Evolutionary conservation across 495 filamentous ascomycete genomes (phyloP).

Genomic region (Physcia stellaris): DNA sequence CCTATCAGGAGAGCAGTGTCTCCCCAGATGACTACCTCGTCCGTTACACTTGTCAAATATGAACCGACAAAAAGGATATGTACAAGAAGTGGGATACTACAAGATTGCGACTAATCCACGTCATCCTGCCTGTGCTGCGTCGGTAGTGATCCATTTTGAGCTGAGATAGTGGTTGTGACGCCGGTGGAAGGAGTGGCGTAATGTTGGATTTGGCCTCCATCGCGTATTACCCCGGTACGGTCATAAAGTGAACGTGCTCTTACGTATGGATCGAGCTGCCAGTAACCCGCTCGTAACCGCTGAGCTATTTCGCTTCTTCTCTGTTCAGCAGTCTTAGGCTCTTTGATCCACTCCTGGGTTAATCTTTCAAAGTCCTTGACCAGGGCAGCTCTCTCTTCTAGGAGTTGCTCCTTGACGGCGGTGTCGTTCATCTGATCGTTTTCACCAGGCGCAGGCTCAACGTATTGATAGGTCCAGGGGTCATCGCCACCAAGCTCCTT

Average conservation of each 20-base stretch:
- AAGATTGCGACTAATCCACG: conserved; percentile 31
- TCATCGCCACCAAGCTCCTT: conserved; percentile 74
- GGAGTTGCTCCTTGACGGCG: conserved; percentile 46
- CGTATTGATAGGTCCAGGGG: conserved; percentile 66
- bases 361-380: conserved; percentile 52
- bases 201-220: conserved; percentile 53
- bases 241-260: conserved; percentile 64
- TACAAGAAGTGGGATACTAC: neutral
- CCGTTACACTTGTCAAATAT: too few species aligned
- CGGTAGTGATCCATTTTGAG: conserved; percentile 14
- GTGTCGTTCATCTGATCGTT: conserved; percentile 59
- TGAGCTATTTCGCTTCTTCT: conserved; percentile 41
- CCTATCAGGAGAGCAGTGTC: too few species aligned
- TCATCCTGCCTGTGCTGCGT: conserved; percentile 35
- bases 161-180: too few species aligned
- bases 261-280: conserved; percentile 66
- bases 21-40: too few species aligned
- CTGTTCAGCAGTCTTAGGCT: conserved; percentile 21
- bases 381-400: conserved; percentile 37
- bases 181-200: too few species aligned
- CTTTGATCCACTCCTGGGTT: conserved; percentile 48
- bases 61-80: neutral
- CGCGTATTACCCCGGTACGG: conserved; percentile 50
- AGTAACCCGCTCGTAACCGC: conserved; percentile 62
- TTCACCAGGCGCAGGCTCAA: conserved; percentile 60